Base-by-base conservation (phyloP, 2,329 filamentous ascomycete genomes). In the Penicillium frequentans region DNA sequence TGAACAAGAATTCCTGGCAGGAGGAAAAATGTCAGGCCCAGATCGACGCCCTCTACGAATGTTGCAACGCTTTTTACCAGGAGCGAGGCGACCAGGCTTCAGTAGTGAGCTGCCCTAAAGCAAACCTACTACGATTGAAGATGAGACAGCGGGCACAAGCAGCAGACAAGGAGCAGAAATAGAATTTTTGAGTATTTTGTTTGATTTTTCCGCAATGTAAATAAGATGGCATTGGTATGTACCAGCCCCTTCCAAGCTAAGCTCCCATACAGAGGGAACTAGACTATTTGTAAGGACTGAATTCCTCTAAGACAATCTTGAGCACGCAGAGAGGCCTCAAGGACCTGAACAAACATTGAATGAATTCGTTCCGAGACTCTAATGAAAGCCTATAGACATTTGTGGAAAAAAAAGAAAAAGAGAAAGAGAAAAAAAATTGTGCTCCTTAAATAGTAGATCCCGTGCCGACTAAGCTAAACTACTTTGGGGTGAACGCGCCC, bases 361-460 rank as follows among this genome's bases (percentile, higher is more conserved):
- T 74, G 73, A 66, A 86, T 90, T 86, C 90, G 86, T 87, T 90
- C 90, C 93, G 93, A 96, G 95, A 99, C 95, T 99, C 95, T 98
- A 98, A 93, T 90, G 90, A 90, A 86, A 88, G 90, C 88, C 91
- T 93, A 83, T 58, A 74, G 79, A 83, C 81, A 82, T 83, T 79
- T 76, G 75, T 72, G 70, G 73, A 76, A 76, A 75, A 81, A 81
- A 75, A 79, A 76, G 81, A 74, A 76, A 72, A 71, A 66, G 64
- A 67, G 75, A 75, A 75, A 71, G 71, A 71, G 64, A 42, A 37
- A 52, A 60, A 65, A 67, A 65, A 66, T 61, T 57, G 13, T 39
- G 23, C 31, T 31, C 5, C 56, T 62, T 61, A 61, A 58, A 60
- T 57, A 62, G 62, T 63, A 63, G 64, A 60, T 72, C 68, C 68